Base-by-base conservation (phyloP, 2,329 filamentous ascomycete genomes). In the Botrytis galanthina region DNA sequence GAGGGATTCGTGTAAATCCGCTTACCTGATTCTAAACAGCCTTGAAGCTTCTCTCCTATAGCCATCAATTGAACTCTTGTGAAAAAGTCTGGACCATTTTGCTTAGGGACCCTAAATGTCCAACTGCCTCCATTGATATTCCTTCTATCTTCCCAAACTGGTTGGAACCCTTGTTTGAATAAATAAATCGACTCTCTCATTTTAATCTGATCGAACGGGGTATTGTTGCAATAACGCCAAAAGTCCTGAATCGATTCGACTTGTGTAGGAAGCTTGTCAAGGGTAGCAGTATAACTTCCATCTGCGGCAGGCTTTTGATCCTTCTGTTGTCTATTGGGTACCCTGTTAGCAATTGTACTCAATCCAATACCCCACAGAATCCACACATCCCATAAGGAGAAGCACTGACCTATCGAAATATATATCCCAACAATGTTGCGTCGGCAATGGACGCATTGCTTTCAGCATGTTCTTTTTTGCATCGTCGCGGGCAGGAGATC, bases 91-190 rank as follows among this genome's bases (percentile, higher is more conserved):
- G 90, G 88, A 9, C 89, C 89, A 54, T 88, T 87, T 75, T 86
- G 87, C 85, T 97, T 97, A 76, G 91, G 90, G 62, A 98, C 91
- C 69, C 95, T 91, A 83, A 98, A 97, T 35, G 94, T 97, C 94
- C 94, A 98, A 81, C 92, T 92, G 68, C 95, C 95, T 70, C 95
- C 95, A 75, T 90, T 87, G 74, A 92, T 86, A 83, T 98, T 98
- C 79, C 96, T 90, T 59, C 93, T 89, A 81, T 98, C 95, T 83
- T 94, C 92, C 92, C 92, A 94, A 77, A 94, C 85, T 73, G 92
- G 92, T 76, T 88, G 88, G 82, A 93, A 93, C 51, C 92, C 92
- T 75, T 89, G 86, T 82, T 94, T 94, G 86, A 94, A 94, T 77
- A 95, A 87, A 81, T 94, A 93, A 76, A 94, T 88, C 63, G 90